Evolutionary conservation across 352 stramenopile genomes (phyloP).

Genomic region (Blastocystis hominis): DNA sequence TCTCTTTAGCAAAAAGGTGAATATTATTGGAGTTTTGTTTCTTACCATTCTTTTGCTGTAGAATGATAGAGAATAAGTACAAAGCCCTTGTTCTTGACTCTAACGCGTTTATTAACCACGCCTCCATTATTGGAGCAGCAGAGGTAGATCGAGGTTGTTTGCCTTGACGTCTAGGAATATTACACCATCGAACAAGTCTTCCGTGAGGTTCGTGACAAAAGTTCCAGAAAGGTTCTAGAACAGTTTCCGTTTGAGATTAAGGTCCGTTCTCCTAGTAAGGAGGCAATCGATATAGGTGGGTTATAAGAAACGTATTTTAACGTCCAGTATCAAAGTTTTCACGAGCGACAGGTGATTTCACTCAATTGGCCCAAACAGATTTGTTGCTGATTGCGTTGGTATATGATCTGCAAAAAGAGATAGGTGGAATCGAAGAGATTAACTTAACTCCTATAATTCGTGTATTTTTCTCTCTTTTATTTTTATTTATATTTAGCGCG

Average conservation of each 20-base stretch:
- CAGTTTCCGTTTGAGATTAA: slow-evolving; percentile 55
- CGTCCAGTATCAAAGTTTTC: slow-evolving; percentile 16
- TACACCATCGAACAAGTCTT: slow-evolving; percentile 54
- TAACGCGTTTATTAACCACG: slow-evolving; percentile 9
- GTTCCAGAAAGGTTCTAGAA: background rate
- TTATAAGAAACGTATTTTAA: background rate
- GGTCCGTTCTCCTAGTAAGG: slow-evolving; percentile 10
- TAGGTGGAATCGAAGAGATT: slow-evolving; percentile 12
- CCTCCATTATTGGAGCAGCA: background rate
- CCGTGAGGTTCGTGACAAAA: slow-evolving; percentile 41
- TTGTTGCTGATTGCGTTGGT: slow-evolving; percentile 29
- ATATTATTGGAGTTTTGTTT: background rate
- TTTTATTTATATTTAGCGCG: slow-evolving; percentile 1
- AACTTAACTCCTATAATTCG: slow-evolving; percentile 34
- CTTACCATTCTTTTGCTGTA: background rate
- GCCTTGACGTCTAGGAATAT: background rate
- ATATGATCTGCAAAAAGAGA: slow-evolving; percentile 56
- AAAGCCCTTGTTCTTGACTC: slow-evolving; percentile 45
- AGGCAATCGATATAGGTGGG: slow-evolving; percentile 31
- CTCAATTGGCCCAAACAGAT: slow-evolving; percentile 49
- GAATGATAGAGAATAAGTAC: slow-evolving; percentile 26
- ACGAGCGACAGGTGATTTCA: slow-evolving; percentile 44
- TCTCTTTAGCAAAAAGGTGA: background rate
- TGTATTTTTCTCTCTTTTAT: background rate
- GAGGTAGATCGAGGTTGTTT: background rate